Conservation (phyloP, 2,329 filamentous ascomycete species). For the Exophiala viscosa region DNA sequence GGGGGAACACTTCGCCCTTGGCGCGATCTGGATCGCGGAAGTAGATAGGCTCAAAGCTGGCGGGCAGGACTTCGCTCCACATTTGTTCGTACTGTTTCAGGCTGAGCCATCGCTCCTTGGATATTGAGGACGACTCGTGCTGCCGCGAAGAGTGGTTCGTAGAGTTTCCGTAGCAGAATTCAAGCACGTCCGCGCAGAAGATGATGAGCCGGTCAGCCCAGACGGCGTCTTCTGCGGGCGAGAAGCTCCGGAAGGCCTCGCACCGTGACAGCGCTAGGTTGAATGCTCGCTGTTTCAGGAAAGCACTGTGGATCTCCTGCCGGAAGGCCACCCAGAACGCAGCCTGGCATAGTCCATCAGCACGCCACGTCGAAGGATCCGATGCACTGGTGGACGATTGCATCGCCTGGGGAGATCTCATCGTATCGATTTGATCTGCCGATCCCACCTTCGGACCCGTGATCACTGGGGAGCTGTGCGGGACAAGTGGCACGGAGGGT, state of each 20-base stretch:
- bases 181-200: slow-evolving; percentile 59
- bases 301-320: slow-evolving; percentile 49
- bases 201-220: slow-evolving; percentile 58
- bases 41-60: slow-evolving; percentile 56
- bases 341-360: slow-evolving; percentile 39
- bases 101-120: slow-evolving; percentile 46
- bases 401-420: slow-evolving; percentile 38
- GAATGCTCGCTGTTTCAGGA: slow-evolving; percentile 40
- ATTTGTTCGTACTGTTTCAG: slow-evolving; percentile 29
- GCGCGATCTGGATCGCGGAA: slow-evolving; percentile 38
- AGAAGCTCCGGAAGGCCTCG: slow-evolving; percentile 35
- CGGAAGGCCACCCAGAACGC: slow-evolving; percentile 48
- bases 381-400: slow-evolving; percentile 30
- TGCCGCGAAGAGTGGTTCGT: slow-evolving; percentile 33
- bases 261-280: slow-evolving; percentile 39
- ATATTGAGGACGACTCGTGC: slow-evolving; percentile 31
- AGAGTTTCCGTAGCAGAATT: slow-evolving; percentile 54
- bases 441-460: slow-evolving; percentile 3
- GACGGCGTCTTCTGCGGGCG: slow-evolving; percentile 33
- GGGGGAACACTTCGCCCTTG: slow-evolving; percentile 50
- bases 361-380: slow-evolving; percentile 5
- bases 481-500: slow-evolving; percentile 7
- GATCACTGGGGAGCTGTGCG: slow-evolving; percentile 15
- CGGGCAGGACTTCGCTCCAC: slow-evolving; percentile 33
- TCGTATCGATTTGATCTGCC: neutral